phyloP scores from a whole-genome alignment of 1,284 basidiomycete genomes.

The Fistulinella cinereoalba region DNA sequence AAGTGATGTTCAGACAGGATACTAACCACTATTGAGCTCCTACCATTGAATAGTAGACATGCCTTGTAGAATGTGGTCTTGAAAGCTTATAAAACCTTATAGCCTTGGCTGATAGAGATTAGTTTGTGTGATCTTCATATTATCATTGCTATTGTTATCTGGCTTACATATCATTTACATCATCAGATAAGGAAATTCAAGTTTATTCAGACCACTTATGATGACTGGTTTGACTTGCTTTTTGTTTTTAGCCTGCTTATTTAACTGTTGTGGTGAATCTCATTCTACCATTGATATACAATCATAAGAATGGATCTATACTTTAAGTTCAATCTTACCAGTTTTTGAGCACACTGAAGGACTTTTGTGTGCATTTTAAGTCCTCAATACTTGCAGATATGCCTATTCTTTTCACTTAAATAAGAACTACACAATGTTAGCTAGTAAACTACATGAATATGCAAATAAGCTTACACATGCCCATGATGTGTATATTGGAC shows the following conservation, averaged over 20 bases:
- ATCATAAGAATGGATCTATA: not conserved
- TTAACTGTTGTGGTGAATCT: not conserved
- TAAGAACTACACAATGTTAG: not conserved
- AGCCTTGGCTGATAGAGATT: not conserved
- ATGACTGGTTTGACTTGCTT: not conserved
- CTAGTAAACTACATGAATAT: not conserved
- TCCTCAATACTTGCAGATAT: not conserved
- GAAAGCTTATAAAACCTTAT: not conserved
- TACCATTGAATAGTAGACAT: not conserved
- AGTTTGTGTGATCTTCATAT: not conserved
- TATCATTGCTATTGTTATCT: not conserved
- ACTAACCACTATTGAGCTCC: not conserved
- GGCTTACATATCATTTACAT: not conserved
- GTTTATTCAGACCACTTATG: not conserved
- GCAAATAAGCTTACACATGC: not conserved
- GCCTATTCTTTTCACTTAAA: not conserved
- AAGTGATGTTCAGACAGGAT: not conserved
- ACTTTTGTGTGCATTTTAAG: not conserved
- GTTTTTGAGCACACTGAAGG: not conserved
- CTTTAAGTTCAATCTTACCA: not conserved
- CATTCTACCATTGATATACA: not conserved
- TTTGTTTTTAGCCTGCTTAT: not conserved
- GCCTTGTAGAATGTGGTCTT: not conserved
- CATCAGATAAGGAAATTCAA: not conserved
- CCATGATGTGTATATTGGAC: not conserved